Evolutionary conservation across 495 filamentous ascomycete species (phyloP), one percentile per base, ranked within the genome.

Genomic region (Penicillium riverlandense): DNA sequence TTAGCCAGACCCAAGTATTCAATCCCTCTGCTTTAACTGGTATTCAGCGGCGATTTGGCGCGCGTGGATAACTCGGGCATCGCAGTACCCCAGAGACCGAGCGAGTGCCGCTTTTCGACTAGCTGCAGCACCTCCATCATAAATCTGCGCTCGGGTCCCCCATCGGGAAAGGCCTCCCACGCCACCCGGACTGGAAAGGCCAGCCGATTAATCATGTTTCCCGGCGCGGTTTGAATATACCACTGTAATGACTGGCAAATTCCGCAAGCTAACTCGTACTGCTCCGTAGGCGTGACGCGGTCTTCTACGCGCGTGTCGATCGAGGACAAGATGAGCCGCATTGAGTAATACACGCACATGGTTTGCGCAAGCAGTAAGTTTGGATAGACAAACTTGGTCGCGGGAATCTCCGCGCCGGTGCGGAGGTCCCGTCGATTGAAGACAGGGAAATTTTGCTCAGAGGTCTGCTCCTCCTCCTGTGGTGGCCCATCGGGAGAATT

Each of bases 201-300:
- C n/a, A 72, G 62, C 0, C 69, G 67, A 43, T 70, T 72, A 44
- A 72, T 70, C 69, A 72, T 70, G 40, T 70, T 70, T 0, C 69
- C 67, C 0, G 65, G 63, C 0, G 67, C 58, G 6, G 51, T 67
- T 4, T 61, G 45, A 9, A 72, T 65, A 40, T 70, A 72, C 49
- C 54, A 70, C 39, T 69, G 64, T 11, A 69, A 43, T 10, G 61
- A 59, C n/a, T 67, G 69, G 35, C 62, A 67, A 41, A 72, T 70
- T 2, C 57, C 62, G 37, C 69, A 72, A 2, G 54, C 69, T 6
- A 70, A 47, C 1, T 56, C 55, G 28, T 72, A 72, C 39, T 68
- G 64, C 31, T 72, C 61, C 11, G 49, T 30, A 2, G 62, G 59
- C 0, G 58, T 53, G 11, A 70, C 57, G 2, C 65, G 52, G 9